phyloP scores from a whole-genome alignment of 2,329 filamentous ascomycete genomes.

The Lithohypha guttulata region DNA sequence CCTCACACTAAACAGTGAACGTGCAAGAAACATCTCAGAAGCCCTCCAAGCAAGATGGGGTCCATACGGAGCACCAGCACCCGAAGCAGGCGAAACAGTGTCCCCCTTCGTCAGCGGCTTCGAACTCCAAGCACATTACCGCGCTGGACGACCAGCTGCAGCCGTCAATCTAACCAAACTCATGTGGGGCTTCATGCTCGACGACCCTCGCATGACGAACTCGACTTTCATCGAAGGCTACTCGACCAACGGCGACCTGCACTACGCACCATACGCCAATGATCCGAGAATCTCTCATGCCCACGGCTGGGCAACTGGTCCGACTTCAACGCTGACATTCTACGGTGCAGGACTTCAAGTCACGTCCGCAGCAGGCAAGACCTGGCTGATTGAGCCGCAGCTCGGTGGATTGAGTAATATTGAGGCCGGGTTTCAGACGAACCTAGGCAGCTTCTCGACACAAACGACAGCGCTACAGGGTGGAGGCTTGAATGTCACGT shows the following conservation, averaged over 20 bases:
- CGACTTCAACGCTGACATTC: slow-evolving; percentile 34
- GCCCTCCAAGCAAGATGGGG: slow-evolving; percentile 35
- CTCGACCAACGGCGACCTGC: slow-evolving; percentile 34
- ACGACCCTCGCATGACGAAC: slow-evolving; percentile 44
- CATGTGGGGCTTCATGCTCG: slow-evolving; percentile 47
- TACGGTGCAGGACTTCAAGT: slow-evolving; percentile 34
- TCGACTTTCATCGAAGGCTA: slow-evolving; percentile 44
- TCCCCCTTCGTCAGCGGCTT: slow-evolving; percentile 35
- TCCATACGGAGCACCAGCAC: slow-evolving; percentile 36
- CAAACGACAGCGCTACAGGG: slow-evolving; percentile 1
- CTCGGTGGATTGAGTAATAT: slow-evolving; percentile 28
- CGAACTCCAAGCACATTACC: slow-evolving; percentile 35
- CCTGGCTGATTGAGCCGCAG: slow-evolving; percentile 29
- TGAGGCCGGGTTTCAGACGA: slow-evolving; percentile 30
- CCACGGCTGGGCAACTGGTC: slow-evolving; percentile 43
- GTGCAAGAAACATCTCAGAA: slow-evolving; percentile 26
- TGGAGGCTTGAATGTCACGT: slow-evolving; percentile 10
- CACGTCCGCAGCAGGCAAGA: slow-evolving; percentile 27
- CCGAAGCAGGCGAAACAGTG: slow-evolving; percentile 31
- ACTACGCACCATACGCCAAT: slow-evolving; percentile 41
- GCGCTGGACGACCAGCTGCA: slow-evolving; percentile 27
- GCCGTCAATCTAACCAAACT: slow-evolving; percentile 36
- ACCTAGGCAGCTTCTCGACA: slow-evolving; percentile 28
- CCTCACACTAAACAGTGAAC: slow-evolving; percentile 22
- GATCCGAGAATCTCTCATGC: slow-evolving; percentile 40